Conservation (phyloP, 73 alveolate genomes). For the Stentor roeselii region DNA sequence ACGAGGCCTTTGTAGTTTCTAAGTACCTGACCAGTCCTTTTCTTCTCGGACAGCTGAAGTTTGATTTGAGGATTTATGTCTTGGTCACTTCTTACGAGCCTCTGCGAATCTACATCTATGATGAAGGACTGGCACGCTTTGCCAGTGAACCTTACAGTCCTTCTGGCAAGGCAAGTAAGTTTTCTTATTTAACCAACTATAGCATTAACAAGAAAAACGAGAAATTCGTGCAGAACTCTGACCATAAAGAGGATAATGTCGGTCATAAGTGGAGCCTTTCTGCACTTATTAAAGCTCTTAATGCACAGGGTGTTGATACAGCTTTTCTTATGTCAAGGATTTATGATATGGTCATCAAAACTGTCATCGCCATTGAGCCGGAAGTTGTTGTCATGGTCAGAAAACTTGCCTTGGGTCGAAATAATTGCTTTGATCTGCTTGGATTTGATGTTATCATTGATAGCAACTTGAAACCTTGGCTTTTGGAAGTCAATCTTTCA, state of each 20-base stretch:
- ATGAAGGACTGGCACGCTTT: slow-evolving; percentile 68
- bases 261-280: slow-evolving; percentile 72
- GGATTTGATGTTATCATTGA: slow-evolving; percentile 96
- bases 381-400: slow-evolving; percentile 47
- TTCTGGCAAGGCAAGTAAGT: slow-evolving; percentile 27
- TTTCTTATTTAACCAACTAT: slow-evolving; percentile 72
- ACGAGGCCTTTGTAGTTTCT: slow-evolving; percentile 49
- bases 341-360: slow-evolving; percentile 55
- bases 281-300: slow-evolving; percentile 3
- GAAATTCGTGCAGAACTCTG: slow-evolving; percentile 32
- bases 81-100: slow-evolving; percentile 72
- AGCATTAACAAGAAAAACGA: slow-evolving; percentile 66
- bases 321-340: slow-evolving; percentile 48
- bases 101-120: slow-evolving; percentile 63
- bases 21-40: slow-evolving; percentile 71
- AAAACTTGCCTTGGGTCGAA: slow-evolving; percentile 81
- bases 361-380: slow-evolving; percentile 52
- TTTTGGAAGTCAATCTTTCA: slow-evolving; percentile 93
- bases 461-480: slow-evolving; percentile 93
- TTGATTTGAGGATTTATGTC: slow-evolving; percentile 76
- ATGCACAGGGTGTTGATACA: slow-evolving; percentile 40
- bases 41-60: slow-evolving; percentile 64
- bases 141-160: slow-evolving; percentile 46
- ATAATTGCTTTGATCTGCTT: slow-evolving; percentile 96
- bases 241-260: slow-evolving; percentile 39